Conservation (phyloP, 1,284 basidiomycete species). For the Sporisorium exsertum region DNA sequence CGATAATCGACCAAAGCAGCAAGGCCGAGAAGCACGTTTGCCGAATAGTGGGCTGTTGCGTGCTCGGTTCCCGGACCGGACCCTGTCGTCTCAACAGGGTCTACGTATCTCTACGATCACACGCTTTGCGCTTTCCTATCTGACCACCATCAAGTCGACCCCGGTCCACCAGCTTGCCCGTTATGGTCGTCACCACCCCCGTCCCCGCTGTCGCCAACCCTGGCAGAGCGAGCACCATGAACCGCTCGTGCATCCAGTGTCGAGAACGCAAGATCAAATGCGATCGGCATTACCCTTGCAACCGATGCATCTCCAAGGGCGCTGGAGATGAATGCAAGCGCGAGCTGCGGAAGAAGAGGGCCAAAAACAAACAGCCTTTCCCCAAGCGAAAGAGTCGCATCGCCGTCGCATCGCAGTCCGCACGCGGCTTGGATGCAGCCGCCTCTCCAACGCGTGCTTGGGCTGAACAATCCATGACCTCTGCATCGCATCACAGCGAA, state of each 20-base stretch:
- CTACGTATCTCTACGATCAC: too few species aligned
- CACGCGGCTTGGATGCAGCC: neutral
- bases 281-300: slow-evolving; percentile 42
- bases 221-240: slow-evolving; percentile 25
- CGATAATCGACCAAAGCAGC: neutral
- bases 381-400: slow-evolving; percentile 33
- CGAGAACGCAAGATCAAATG: slow-evolving; percentile 50
- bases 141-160: neutral
- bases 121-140: neutral
- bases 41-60: neutral
- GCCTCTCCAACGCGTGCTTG: neutral
- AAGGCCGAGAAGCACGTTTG: neutral
- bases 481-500: slow-evolving; percentile 27
- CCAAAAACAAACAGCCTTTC: slow-evolving; percentile 45
- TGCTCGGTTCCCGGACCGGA: neutral
- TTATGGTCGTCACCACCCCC: slow-evolving; percentile 11
- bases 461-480: slow-evolving; percentile 23
- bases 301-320: slow-evolving; percentile 35
- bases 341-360: slow-evolving; percentile 46
- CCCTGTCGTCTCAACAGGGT: too few species aligned
- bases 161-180: neutral
- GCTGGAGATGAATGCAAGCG: slow-evolving; percentile 30
- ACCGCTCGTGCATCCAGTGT: slow-evolving; percentile 48
- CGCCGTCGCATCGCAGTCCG: neutral
- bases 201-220: neutral